phyloP scores from a whole-genome alignment of 2,329 filamentous ascomycete genomes.

The Monilinia aucupariae region DNA sequence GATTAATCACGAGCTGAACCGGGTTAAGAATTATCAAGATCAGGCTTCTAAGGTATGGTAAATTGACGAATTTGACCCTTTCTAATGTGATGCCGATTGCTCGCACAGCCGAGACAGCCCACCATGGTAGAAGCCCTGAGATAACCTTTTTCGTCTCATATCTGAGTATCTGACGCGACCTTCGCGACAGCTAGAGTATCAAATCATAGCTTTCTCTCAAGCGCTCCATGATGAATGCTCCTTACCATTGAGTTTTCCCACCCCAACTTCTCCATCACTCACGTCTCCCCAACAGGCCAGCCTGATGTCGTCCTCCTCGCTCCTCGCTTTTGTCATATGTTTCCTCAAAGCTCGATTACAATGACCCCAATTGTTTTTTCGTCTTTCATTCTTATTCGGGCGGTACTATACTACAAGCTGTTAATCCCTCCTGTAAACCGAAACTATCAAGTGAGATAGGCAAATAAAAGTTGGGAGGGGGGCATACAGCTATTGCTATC shows the following conservation, averaged over 20 bases:
- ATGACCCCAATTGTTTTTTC: not conserved
- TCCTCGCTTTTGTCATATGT: not conserved
- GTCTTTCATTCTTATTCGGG: not conserved
- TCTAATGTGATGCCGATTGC: not conserved
- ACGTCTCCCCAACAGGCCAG: not conserved
- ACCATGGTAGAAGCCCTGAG: not conserved
- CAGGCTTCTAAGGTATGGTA: not conserved
- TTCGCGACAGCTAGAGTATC: not conserved
- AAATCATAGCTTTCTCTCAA: not conserved
- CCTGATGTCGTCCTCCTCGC: not conserved
- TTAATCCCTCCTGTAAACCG: slow-evolving; percentile 1
- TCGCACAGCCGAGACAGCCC: not conserved
- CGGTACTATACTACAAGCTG: slow-evolving; percentile 1
- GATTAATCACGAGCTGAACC: not conserved
- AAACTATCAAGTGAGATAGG: slow-evolving; percentile 3
- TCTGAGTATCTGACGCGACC: not conserved
- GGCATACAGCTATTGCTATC: not conserved
- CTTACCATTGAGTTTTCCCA: not conserved
- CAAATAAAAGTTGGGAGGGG: slow-evolving; percentile 7
- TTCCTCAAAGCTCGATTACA: not conserved
- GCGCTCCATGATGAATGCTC: not conserved
- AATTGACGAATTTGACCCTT: not conserved
- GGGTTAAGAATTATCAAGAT: not conserved
- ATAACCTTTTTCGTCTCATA: slow-evolving; percentile 2
- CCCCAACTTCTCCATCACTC: not conserved